phyloP scores from a whole-genome alignment of 1,139 yeast species.

The Saccharomyces hybrid region DNA sequence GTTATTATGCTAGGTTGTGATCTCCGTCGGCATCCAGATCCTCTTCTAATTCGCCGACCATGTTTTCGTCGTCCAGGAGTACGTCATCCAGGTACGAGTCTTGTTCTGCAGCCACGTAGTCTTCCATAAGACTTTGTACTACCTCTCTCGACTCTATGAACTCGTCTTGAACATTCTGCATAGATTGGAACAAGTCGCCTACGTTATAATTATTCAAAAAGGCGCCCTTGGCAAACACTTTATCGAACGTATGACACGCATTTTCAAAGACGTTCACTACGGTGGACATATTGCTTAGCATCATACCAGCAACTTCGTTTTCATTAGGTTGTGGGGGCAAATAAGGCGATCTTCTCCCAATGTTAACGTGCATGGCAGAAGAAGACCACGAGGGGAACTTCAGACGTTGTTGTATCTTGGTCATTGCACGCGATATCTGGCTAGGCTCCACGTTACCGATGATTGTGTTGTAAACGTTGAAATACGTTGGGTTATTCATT shows the following conservation, averaged over 20 bases:
- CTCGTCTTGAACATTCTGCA: conserved; percentile 55
- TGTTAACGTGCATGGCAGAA: conserved; percentile 68
- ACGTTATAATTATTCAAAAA: conserved; percentile 71
- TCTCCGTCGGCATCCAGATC: conserved; percentile 28
- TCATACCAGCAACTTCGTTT: conserved; percentile 53
- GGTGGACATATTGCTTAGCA: conserved; percentile 72
- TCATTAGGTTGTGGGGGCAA: conserved; percentile 24
- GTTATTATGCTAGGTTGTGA: background rate
- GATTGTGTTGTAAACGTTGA: conserved; percentile 67
- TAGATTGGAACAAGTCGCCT: conserved; percentile 40
- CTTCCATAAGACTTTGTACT: conserved; percentile 61
- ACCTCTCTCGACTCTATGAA: conserved; percentile 74
- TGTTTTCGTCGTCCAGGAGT: conserved; percentile 31
- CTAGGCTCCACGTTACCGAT: conserved; percentile 67
- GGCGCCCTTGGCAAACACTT: conserved; percentile 72
- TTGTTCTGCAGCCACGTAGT: conserved; percentile 56
- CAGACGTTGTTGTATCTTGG: conserved; percentile 70
- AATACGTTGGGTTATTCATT: conserved; percentile 46
- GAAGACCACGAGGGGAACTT: conserved; percentile 85
- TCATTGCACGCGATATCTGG: conserved; percentile 72
- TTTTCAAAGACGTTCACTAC: conserved; percentile 58
- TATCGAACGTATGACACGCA: conserved; percentile 70
- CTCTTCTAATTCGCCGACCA: conserved; percentile 29
- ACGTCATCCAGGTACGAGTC: conserved; percentile 42
- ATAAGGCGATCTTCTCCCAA: conserved; percentile 69